phyloP scores from a whole-genome alignment of 805 yeast species.

The Ogataea trehaloabstinens region DNA sequence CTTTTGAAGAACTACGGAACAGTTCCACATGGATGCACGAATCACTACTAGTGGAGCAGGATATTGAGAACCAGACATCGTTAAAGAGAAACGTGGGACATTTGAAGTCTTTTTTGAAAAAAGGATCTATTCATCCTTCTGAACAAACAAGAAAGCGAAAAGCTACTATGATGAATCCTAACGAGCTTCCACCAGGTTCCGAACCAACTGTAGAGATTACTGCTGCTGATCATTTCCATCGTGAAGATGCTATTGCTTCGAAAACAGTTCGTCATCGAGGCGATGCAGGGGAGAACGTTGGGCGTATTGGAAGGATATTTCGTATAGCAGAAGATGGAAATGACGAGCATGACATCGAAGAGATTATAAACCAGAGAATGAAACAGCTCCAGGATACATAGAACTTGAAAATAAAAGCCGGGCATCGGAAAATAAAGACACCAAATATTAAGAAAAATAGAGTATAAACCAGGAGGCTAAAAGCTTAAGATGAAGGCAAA shows the following conservation, averaged over 20 bases:
- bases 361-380: constrained; percentile 37
- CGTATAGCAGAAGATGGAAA: constrained; percentile 31
- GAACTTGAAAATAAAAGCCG: constrained; percentile 6
- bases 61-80: constrained; percentile 19
- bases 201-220: constrained; percentile 34
- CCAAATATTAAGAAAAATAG: constrained; percentile 3
- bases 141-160: constrained; percentile 45
- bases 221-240: constrained; percentile 38
- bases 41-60: constrained; percentile 27
- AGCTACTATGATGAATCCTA: constrained; percentile 43
- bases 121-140: constrained; percentile 34
- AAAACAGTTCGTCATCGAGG: constrained; percentile 46
- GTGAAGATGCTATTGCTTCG: constrained; percentile 36
- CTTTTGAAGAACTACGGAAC: constrained; percentile 70
- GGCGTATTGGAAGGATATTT: constrained; percentile 24
- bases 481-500: background rate
- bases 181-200: constrained; percentile 52
- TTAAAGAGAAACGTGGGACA: constrained; percentile 20
- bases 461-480: constrained; percentile 1
- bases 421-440: too few species aligned
- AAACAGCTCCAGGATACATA: constrained; percentile 23
- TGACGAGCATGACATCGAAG: constrained; percentile 54
- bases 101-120: constrained; percentile 30
- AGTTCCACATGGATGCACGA: constrained; percentile 67
- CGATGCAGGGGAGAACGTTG: constrained; percentile 18